phyloP scores from a whole-genome alignment of 176 grass and related monocot genomes.

The Thalia dealbata region DNA sequence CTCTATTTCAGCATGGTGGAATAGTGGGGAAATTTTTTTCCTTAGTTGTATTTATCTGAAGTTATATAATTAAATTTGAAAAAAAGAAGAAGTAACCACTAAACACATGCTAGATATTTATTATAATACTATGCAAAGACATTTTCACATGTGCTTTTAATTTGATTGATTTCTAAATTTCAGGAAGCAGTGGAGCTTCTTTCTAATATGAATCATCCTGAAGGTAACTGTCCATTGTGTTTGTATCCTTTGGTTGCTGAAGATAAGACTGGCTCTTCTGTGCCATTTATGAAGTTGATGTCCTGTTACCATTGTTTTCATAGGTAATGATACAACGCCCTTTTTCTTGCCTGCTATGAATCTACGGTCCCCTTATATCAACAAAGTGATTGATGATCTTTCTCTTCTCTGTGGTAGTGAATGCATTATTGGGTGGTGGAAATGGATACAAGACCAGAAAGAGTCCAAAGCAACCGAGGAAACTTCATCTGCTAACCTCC shows the following conservation, averaged over 20 bases:
- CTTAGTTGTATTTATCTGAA: background rate
- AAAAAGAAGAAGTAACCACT: too few species aligned
- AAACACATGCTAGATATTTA: background rate
- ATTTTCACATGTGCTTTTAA: constrained; percentile 7
- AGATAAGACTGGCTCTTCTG: constrained; percentile 33
- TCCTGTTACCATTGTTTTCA: constrained; percentile 98
- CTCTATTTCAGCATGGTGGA: background rate
- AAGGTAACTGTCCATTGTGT: constrained; percentile 87
- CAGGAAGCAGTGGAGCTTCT: constrained; percentile 84
- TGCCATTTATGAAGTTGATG: constrained; percentile 97
- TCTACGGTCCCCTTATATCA: constrained; percentile 1
- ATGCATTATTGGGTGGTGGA: constrained; percentile 81
- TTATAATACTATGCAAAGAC: background rate
- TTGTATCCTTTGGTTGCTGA: constrained; percentile 65
- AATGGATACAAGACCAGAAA: constrained; percentile 51
- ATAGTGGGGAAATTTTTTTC: background rate
- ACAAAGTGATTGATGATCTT: constrained; percentile 18
- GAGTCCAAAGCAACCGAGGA: constrained; percentile 21
- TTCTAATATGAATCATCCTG: constrained; percentile 92
- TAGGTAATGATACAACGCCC: constrained; percentile 29
- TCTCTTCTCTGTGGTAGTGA: constrained; percentile 34
- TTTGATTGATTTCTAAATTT: constrained; percentile 23
- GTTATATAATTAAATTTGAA: too few species aligned
- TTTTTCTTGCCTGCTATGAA: background rate
- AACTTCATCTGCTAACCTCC: constrained; percentile 8